Percentiles rank a stretch among this genome's conserved stretches.
phyloP scores from a whole-genome alignment of 1,284 basidiomycete genomes.

The Phaffia rhodozyma region DNA sequence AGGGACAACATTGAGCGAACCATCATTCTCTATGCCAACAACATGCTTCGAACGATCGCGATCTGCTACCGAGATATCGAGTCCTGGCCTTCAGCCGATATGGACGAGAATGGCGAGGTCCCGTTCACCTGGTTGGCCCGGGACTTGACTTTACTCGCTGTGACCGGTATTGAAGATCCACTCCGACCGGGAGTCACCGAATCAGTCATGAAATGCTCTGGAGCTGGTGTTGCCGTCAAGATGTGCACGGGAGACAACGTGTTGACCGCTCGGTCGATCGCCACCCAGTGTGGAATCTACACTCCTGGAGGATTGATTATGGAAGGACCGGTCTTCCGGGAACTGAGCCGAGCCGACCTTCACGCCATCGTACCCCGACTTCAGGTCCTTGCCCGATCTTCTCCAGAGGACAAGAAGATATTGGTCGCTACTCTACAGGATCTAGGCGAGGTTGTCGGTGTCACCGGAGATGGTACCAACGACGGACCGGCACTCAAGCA shows the following conservation, averaged over 20 bases:
- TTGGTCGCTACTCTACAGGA: constrained; percentile 78
- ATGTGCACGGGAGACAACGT: constrained; percentile 99
- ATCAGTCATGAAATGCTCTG: constrained; percentile 72
- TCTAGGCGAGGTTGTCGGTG: constrained; percentile 86
- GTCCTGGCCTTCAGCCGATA: constrained; percentile 62
- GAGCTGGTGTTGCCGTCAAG: constrained; percentile 89
- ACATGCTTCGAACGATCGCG: constrained; percentile 84
- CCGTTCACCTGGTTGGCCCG: constrained; percentile 57
- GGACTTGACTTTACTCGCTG: constrained; percentile 71
- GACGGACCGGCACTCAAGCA: constrained; percentile 95
- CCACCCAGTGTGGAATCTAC: constrained; percentile 89
- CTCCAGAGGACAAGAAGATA: constrained; percentile 91
- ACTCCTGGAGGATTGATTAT: constrained; percentile 85
- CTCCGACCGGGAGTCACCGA: constrained; percentile 78
- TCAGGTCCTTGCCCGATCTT: constrained; percentile 74
- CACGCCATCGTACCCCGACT: constrained; percentile 43
- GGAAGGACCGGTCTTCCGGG: constrained; percentile 71
- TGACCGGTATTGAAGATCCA: constrained; percentile 92
- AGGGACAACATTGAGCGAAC: constrained; percentile 72
- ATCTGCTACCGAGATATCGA: constrained; percentile 83
- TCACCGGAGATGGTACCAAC: constrained; percentile 97
- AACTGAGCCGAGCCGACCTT: constrained; percentile 39
- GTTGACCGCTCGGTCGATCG: constrained; percentile 75
- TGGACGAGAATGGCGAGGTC: constrained; percentile 47
- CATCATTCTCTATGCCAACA: constrained; percentile 94